Evolutionary conservation across 805 yeast species (phyloP), one percentile per base, ranked within the genome.

Genomic region (Clavispora asparagi): DNA sequence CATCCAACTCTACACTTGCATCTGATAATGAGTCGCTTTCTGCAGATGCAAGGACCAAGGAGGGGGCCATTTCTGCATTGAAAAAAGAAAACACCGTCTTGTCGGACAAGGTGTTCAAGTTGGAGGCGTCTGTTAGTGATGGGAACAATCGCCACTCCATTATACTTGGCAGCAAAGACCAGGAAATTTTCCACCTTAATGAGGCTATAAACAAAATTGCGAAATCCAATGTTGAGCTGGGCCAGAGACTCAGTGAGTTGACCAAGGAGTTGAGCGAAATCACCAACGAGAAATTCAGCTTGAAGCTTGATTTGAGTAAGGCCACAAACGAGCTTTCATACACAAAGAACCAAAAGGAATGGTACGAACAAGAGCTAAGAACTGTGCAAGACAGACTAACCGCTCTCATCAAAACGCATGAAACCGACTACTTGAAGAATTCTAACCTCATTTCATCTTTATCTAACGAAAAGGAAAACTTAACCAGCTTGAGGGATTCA

Each of bases 291-390:
- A 65, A 60, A 44, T 71, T 70, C 46, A 47, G 57, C n/a, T 41
- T 61, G 30, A 68, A 70, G 48, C 62, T 71, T 27, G 65, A 67
- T 17, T 55, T 63, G 11, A 61, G 70, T 19, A 70, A 70, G 42
- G 48, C 55, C 1, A 46, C 59, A n/a, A 70, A 68, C 53, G 72
- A 70, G 52, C 57, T 60, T 7, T 37, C 60, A 1, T 70, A 67
- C 51, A 48, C 61, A 19, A 61, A 60, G 33, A 62, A 61, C 27
- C 75, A 70, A 49, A 68, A 65, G 42, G 50, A 53, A 7, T 72
- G 77, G 77, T 71, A 58, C 49, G 76, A 71, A 45, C 49, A 53
- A 0, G 75, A 72, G 51, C 59, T 72, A 48, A 61, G 57, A 32
- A 39, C 56, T 7, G 58, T 64, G n/a, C 77, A 71, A 48, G 53